Base-by-base conservation (phyloP, 2,329 filamentous ascomycete genomes). In the Beauveria medogensis region DNA sequence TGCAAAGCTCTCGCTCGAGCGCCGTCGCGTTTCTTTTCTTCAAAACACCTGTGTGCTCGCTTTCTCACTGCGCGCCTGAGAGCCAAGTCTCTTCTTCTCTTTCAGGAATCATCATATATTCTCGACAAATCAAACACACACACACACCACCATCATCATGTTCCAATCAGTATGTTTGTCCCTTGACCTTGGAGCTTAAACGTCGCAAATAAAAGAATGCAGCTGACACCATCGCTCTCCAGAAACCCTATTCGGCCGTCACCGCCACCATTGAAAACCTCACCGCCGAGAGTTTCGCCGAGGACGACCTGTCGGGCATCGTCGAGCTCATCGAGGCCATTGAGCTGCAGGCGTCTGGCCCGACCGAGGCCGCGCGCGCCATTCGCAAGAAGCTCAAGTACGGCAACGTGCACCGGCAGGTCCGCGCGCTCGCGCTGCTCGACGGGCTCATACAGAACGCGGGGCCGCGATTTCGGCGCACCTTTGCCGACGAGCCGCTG, bases 331-430 rank as follows among this genome's bases (percentile, higher is more conserved):
- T 97, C 65, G 94, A 99, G 74, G 91, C 94, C 61, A 90, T 99
- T 71, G 89, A 90, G 66, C 85, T 99, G 62, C 94, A 99, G 75
- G 82, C 83, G 28, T 89, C 90, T 7, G 94, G 94, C 0, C 91
- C 94, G 2, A 83, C 85, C 14, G 94, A 99, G 78, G 92, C 92
- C 62, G 91, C 93, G 59, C 86, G 94, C 70, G 92, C 94, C 53
- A 84, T 99, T 68, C 86, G 94, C 63, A 99, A 99, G 83, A 97
- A 97, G 79, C 84, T 99, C 82, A 99, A 99, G 78, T 97, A 99
- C 75, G 94, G 94, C 68, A 96, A 86, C 69, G 82, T 90, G n/a
- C 93, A 97, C 74, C 88, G 92, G 55, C 94, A 99, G 74, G 81
- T 97, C 40, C 86, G 94, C 63, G 90, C 94, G 41, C 82, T 99